phyloP scores from a whole-genome alignment of 2,329 filamentous ascomycete genomes.

The Alternaria atra region DNA sequence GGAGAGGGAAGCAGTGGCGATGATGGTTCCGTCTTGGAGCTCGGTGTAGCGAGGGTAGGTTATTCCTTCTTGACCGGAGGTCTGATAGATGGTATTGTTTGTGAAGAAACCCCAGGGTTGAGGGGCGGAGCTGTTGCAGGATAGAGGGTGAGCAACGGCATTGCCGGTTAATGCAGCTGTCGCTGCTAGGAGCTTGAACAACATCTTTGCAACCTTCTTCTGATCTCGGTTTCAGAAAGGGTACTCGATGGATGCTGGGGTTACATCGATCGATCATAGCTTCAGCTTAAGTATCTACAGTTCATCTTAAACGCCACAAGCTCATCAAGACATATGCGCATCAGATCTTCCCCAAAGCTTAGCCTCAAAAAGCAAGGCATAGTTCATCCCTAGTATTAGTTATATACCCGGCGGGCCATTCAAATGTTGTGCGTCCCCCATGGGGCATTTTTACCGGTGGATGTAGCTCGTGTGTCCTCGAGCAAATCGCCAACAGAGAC shows the following conservation, averaged over 20 bases:
- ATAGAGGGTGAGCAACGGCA: constrained; percentile 1
- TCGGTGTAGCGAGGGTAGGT: constrained; percentile 29
- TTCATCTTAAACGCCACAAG: neutral
- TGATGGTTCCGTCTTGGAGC: constrained; percentile 27
- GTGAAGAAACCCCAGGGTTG: constrained; percentile 28
- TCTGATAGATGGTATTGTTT: constrained; percentile 34
- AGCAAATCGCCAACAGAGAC: neutral
- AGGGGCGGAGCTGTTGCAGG: constrained; percentile 1
- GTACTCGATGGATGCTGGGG: neutral
- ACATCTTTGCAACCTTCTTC: constrained; percentile 1
- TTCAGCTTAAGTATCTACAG: constrained; percentile 5
- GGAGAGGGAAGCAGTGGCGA: constrained; percentile 25
- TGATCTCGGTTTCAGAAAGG: neutral
- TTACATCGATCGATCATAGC: neutral
- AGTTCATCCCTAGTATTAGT: neutral
- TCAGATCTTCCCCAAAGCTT: constrained; percentile 1
- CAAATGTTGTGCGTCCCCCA: neutral
- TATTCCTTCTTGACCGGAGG: constrained; percentile 19
- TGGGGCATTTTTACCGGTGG: constrained; percentile 10
- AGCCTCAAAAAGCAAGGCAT: neutral
- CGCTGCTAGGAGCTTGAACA: neutral
- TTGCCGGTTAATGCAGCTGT: neutral
- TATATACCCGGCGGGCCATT: constrained; percentile 13
- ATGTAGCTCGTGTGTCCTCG: neutral
- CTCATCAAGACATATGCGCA: neutral